A percentile compares a stretch with the other conserved stretches of the same genome.
phyloP scores from a whole-genome alignment of 1,139 yeast species.

The Suzukiozyma palmioleophila region DNA sequence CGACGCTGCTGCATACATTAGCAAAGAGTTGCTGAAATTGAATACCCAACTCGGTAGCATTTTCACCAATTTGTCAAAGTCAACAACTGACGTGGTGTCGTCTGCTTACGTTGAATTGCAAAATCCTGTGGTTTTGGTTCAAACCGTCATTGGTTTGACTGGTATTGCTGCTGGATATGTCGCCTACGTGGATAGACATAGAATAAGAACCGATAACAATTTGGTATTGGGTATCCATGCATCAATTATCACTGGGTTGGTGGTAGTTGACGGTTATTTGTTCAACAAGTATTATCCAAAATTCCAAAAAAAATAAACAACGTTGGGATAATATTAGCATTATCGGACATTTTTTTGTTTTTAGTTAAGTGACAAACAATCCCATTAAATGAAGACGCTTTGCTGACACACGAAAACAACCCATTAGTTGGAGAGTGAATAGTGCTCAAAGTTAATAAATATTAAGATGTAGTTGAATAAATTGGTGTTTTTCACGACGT shows the following conservation, averaged over 20 bases:
- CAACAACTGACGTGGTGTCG: constrained; percentile 10
- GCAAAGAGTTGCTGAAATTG: constrained; percentile 5
- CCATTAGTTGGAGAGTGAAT: too few relatives aligned
- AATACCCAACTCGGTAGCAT: constrained; percentile 10
- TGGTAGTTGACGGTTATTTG: constrained; percentile 50
- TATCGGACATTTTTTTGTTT: too few relatives aligned
- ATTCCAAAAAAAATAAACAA: constrained; percentile 9
- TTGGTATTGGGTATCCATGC: constrained; percentile 49
- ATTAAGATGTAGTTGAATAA: too few relatives aligned
- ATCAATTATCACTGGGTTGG: constrained; percentile 50
- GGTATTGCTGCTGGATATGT: constrained; percentile 46
- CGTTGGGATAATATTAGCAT: too few relatives aligned
- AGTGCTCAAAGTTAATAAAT: too few relatives aligned
- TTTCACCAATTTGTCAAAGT: constrained; percentile 8
- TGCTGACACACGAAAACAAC: too few relatives aligned
- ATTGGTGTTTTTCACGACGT: too few relatives aligned
- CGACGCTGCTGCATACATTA: constrained; percentile 5
- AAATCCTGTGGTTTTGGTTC: constrained; percentile 60
- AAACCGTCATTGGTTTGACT: constrained; percentile 47
- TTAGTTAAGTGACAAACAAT: too few relatives aligned
- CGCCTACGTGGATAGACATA: constrained; percentile 52
- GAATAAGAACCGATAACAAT: constrained; percentile 44
- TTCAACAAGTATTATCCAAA: constrained; percentile 45
- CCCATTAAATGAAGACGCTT: too few relatives aligned
- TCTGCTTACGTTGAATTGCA: constrained; percentile 39